Conservation (phyloP, 768 basidiomycete genomes). For the Tephrocybe sp. region DNA sequence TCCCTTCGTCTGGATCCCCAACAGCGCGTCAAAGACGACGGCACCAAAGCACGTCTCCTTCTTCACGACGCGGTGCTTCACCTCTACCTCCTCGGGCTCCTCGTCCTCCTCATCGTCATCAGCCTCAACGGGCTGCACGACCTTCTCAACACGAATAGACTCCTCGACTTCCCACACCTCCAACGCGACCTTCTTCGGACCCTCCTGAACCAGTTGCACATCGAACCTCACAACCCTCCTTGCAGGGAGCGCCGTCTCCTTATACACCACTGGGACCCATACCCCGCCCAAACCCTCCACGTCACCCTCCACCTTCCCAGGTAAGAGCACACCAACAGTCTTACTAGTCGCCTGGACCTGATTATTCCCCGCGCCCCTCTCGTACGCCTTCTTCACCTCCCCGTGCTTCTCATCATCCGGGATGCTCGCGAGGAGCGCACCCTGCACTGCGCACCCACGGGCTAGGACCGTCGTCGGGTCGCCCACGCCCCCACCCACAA, state of each 20-base stretch:
- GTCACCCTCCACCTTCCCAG: slow-evolving; percentile 36
- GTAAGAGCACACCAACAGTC: slow-evolving; percentile 69
- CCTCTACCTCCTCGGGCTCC: slow-evolving; percentile 59
- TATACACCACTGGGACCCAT: slow-evolving; percentile 66
- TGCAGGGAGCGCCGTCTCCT: slow-evolving; percentile 72
- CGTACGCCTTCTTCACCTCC: slow-evolving; percentile 54
- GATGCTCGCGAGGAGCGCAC: slow-evolving; percentile 55
- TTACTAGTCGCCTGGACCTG: slow-evolving; percentile 56
- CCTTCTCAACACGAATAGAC: slow-evolving; percentile 61
- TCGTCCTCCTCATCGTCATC: slow-evolving; percentile 60
- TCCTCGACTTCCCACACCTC: slow-evolving; percentile 83
- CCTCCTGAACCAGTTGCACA: slow-evolving; percentile 42
- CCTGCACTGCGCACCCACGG: slow-evolving; percentile 77
- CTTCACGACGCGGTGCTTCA: slow-evolving; percentile 59
- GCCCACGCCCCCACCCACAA: slow-evolving; percentile 70
- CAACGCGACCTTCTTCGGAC: slow-evolving; percentile 50
- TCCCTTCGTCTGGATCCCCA: slow-evolving; percentile 40
- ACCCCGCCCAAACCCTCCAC: slow-evolving; percentile 54
- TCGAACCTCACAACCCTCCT: slow-evolving; percentile 61
- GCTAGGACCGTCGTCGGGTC: slow-evolving; percentile 80
- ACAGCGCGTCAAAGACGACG: slow-evolving; percentile 38
- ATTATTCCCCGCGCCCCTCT: slow-evolving; percentile 30
- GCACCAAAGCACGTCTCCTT: slow-evolving; percentile 55
- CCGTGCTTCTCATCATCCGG: slow-evolving; percentile 45
- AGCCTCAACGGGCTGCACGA: slow-evolving; percentile 45